Percentiles rank a stretch among this genome's conserved stretches.
phyloP scores from a whole-genome alignment of 306 rosid genomes.

The Vigna unguiculata region DNA sequence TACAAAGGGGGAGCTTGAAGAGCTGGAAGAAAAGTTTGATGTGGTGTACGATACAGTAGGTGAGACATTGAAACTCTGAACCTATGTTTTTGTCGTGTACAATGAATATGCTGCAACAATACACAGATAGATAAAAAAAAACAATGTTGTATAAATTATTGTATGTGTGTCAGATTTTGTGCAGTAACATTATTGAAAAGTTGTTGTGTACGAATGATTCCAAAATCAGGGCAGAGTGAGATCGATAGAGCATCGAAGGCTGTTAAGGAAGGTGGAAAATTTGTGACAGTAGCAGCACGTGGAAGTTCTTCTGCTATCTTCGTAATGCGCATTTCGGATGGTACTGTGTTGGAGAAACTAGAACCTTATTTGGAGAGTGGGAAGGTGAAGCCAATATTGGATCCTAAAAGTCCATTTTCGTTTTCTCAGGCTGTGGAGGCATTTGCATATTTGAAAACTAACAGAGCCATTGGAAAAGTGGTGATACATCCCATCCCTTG shows the following conservation, averaged over 20 bases:
- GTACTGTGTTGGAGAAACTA: constrained; percentile 58
- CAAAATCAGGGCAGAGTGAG: constrained; percentile 51
- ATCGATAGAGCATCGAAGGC: constrained; percentile 54
- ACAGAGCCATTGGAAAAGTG: constrained; percentile 64
- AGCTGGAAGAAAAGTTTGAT: constrained; percentile 73
- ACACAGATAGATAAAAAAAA: too few relatives aligned
- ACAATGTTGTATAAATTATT: too few relatives aligned
- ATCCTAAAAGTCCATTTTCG: constrained; percentile 70
- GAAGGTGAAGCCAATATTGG: constrained; percentile 72
- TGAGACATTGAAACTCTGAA: constrained; percentile 25
- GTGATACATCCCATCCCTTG: constrained; percentile 67
- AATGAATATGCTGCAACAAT: background rate
- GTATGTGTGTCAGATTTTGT: too few relatives aligned
- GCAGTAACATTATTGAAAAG: background rate
- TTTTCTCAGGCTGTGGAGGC: constrained; percentile 69
- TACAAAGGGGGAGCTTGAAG: constrained; percentile 63
- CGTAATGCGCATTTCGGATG: constrained; percentile 44
- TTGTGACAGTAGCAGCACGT: constrained; percentile 51
- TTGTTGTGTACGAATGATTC: background rate
- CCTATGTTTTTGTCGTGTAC: background rate
- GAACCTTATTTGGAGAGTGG: constrained; percentile 65
- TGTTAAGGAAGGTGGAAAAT: constrained; percentile 61
- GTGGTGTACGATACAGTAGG: constrained; percentile 75
- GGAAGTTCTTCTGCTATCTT: background rate
- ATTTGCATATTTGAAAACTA: constrained; percentile 59